These are phyloP conservation scores for Phytophthora palmivora DNA, from an alignment of 352 stramenopile species.

Conservation along the genomic window DNA sequence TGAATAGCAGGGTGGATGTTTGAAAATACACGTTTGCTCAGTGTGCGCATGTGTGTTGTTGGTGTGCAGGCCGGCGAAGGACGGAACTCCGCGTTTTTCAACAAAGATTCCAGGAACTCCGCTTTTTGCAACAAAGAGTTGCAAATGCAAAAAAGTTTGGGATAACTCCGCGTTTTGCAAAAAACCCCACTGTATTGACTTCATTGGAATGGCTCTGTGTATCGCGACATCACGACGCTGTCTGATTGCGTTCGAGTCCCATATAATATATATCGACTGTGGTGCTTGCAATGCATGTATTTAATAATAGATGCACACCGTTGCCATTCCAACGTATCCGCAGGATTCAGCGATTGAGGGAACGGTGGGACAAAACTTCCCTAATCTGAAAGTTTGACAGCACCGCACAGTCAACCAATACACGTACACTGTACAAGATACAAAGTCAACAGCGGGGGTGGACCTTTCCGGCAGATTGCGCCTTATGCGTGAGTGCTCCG, in stretches of 20 bases:
- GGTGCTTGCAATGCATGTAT: background rate
- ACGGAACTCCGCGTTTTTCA: too few species aligned
- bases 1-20: too few species aligned
- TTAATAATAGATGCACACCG: too few species aligned
- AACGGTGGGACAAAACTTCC: background rate
- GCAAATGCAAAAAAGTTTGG: too few species aligned
- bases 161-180: too few species aligned
- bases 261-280: background rate
- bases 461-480: conserved; percentile 4
- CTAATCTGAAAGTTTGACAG: background rate
- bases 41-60: too few species aligned
- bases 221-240: background rate
- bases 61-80: too few species aligned
- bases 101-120: too few species aligned
- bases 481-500: background rate
- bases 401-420: background rate
- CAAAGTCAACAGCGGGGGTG: background rate
- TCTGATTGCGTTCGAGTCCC: background rate
- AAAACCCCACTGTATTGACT: too few species aligned
- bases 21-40: too few species aligned
- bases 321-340: conserved; percentile 6
- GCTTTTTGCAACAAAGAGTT: too few species aligned
- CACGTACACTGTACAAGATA: background rate
- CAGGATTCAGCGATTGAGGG: conserved; percentile 2
- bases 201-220: background rate